These are phyloP conservation scores for Aspergillus affinis DNA, from an alignment of 495 filamentous ascomycete genomes.

Conservation along the genomic window DNA sequence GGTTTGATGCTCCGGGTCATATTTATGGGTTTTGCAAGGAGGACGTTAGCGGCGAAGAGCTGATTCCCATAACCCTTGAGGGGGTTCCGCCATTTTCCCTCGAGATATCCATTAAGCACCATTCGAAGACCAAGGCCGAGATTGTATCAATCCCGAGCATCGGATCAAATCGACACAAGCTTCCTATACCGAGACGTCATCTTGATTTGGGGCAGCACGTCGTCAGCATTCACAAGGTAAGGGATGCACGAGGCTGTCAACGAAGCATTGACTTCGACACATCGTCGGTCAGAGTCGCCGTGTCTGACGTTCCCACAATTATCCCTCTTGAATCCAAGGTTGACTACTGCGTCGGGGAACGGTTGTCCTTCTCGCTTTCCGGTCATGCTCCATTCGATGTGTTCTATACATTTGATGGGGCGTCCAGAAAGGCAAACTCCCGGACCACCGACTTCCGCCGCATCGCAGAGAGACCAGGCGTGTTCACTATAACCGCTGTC, in stretches of 20 bases:
- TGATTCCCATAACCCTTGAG: constrained; percentile 78
- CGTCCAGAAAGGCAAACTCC: constrained; percentile 73
- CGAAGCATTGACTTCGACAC: constrained; percentile 63
- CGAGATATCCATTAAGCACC: constrained; percentile 89
- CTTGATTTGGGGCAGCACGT: constrained; percentile 83
- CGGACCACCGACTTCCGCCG: constrained; percentile 79
- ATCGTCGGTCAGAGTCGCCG: constrained; percentile 77
- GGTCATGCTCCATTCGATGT: constrained; percentile 89
- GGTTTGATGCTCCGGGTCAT: constrained; percentile 83
- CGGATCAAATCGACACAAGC: constrained; percentile 66
- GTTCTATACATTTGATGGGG: constrained; percentile 83
- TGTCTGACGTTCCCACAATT: constrained; percentile 90
- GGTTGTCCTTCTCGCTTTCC: constrained; percentile 83
- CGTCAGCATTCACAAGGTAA: constrained; percentile 83
- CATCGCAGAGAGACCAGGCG: constrained; percentile 84
- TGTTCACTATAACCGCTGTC: constrained; percentile 81
- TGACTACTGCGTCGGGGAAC: constrained; percentile 95
- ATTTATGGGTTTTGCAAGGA: constrained; percentile 92
- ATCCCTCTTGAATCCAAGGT: constrained; percentile 78
- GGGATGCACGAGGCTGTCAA: constrained; percentile 81
- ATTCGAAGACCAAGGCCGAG: constrained; percentile 75
- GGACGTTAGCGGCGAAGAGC: constrained; percentile 75
- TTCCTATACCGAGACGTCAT: constrained; percentile 78
- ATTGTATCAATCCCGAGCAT: constrained; percentile 76
- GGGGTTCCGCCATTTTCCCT: constrained; percentile 86